A percentile compares a stretch with the other conserved stretches of the same genome.
Evolutionary conservation across 1,284 basidiomycete species (phyloP).

Genomic region (Microbotryum intermedium): DNA sequence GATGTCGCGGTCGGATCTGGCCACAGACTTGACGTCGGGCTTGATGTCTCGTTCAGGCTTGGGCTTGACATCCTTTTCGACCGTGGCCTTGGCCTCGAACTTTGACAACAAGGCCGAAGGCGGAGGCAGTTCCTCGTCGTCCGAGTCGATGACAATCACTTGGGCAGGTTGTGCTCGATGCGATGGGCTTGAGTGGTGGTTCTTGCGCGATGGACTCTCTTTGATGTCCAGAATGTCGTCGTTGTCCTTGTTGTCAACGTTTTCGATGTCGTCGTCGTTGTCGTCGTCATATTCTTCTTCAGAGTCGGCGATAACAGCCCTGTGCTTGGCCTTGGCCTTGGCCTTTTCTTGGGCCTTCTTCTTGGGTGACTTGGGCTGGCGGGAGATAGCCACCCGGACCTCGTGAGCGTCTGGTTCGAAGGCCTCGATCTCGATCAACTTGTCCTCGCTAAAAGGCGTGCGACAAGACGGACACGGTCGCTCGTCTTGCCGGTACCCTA

Average conservation of each 20-base stretch:
- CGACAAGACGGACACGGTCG: conserved; percentile 7
- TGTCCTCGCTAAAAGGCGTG: conserved; percentile 6
- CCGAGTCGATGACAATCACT: conserved; percentile 1
- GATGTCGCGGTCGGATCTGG: conserved; percentile 57
- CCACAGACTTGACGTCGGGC: conserved; percentile 61
- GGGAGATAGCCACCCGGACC: background rate
- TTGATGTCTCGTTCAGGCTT: conserved; percentile 43
- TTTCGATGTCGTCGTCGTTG: conserved; percentile 64
- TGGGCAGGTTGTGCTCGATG: conserved; percentile 39
- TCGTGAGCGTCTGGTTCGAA: conserved; percentile 18
- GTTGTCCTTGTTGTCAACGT: too few relatives aligned
- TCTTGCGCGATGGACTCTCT: background rate
- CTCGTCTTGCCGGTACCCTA: background rate
- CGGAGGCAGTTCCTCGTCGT: background rate
- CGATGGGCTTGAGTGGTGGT: conserved; percentile 58
- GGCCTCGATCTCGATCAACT: conserved; percentile 4
- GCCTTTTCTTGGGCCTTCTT: too few relatives aligned
- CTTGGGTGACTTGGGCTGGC: too few relatives aligned
- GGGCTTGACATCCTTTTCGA: conserved; percentile 70
- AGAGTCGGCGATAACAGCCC: conserved; percentile 3
- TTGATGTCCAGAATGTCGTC: too few relatives aligned
- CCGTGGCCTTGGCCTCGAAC: conserved; percentile 49
- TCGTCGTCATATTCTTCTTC: conserved; percentile 38
- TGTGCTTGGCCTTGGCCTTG: conserved; percentile 5
- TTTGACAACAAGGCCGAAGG: background rate